phyloP scores from a whole-genome alignment of 306 rosid species.

The Lathyrus aphaca region DNA sequence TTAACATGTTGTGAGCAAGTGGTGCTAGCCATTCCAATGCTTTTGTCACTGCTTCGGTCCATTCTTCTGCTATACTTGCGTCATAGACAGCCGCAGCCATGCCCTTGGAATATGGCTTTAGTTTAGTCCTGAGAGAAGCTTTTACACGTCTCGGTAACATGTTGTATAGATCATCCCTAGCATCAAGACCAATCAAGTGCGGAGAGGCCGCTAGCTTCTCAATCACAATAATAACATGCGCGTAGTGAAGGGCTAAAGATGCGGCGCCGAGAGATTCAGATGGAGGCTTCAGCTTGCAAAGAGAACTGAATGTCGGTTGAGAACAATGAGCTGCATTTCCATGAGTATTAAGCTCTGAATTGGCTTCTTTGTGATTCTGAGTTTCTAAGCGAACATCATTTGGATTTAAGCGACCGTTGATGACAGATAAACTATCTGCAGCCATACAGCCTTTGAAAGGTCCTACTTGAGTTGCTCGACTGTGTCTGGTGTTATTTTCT shows the following conservation, averaged over 20 bases:
- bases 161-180: constrained; percentile 93
- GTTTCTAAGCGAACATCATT: constrained; percentile 47
- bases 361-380: constrained; percentile 40
- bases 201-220: constrained; percentile 97
- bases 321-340: constrained; percentile 40
- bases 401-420: constrained; percentile 50
- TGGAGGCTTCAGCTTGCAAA: constrained; percentile 68
- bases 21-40: constrained; percentile 97
- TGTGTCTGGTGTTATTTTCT: constrained; percentile 56
- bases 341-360: constrained; percentile 40
- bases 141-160: constrained; percentile 84
- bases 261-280: constrained; percentile 87
- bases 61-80: constrained; percentile 72
- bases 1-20: constrained; percentile 90
- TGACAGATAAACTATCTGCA: constrained; percentile 51
- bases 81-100: constrained; percentile 68
- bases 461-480: constrained; percentile 81
- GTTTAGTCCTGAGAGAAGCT: constrained; percentile 63
- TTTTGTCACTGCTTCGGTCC: constrained; percentile 75
- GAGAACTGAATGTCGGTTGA: constrained; percentile 49
- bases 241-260: constrained; percentile 94
- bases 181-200: constrained; percentile 91
- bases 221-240: constrained; percentile 78
- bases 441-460: constrained; percentile 80
- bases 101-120: constrained; percentile 75